These are phyloP conservation scores for Dictyostelium capitatum DNA, from an alignment of 78 protist genomes.

Conservation along the genomic window DNA sequence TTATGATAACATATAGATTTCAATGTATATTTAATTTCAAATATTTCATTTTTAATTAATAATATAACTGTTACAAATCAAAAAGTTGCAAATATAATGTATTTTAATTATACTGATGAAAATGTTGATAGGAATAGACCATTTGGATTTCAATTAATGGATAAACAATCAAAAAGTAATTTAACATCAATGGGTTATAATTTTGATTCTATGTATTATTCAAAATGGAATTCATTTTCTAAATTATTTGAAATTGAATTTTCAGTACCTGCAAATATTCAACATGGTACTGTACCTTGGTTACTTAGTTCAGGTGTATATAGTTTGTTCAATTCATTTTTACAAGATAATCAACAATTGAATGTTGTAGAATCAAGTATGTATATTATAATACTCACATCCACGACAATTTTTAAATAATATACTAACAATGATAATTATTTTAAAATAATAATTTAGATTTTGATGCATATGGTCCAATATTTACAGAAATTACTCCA, in stretches of 20 bases:
- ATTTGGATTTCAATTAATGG: not conserved
- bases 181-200: no score
- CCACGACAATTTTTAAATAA: no score
- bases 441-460: not conserved
- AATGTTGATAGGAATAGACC: not conserved
- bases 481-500: not conserved
- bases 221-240: not conserved
- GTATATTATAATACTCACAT: no score
- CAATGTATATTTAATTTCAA: not conserved
- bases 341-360: not conserved
- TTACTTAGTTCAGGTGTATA: not conserved
- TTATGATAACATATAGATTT: not conserved
- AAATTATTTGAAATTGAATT: conserved; percentile 7
- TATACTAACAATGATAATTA: not conserved
- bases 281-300: not conserved
- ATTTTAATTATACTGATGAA: not conserved
- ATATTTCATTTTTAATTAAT: not conserved
- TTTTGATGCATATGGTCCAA: conserved; percentile 8
- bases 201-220: no score
- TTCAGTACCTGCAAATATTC: not conserved
- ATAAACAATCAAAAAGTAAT: not conserved
- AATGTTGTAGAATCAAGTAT: not conserved
- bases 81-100: not conserved
- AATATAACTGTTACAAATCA: not conserved
- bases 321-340: conserved; percentile 11